A percentile compares a stretch with the other conserved stretches of the same genome.
Conservation (phyloP, 768 basidiomycete species). For the Trametes punicea region DNA sequence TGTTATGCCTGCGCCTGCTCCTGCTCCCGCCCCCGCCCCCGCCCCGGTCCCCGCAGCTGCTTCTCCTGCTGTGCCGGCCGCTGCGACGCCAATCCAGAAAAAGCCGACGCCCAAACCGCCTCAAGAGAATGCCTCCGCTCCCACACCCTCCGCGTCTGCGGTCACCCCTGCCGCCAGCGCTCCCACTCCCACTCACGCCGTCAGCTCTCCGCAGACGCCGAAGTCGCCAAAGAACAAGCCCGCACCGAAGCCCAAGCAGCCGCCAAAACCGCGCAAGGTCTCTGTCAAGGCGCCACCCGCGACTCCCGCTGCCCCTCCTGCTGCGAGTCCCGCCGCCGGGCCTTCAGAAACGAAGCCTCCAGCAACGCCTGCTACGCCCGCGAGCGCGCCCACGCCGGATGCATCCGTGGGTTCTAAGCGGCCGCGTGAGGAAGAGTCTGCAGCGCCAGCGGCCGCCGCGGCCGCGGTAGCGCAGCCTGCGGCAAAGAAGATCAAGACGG, state of each 20-base stretch:
- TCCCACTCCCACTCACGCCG: constrained; percentile 36
- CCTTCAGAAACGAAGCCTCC: constrained; percentile 27
- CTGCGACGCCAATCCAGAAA: constrained; percentile 18
- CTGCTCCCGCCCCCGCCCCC: not conserved
- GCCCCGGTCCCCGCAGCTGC: constrained; percentile 4
- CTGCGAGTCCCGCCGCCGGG: constrained; percentile 33
- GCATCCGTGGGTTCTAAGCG: constrained; percentile 37
- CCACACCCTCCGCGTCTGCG: constrained; percentile 31
- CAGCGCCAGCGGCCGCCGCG: not conserved
- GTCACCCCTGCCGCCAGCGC: constrained; percentile 51
- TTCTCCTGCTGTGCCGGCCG: constrained; percentile 5
- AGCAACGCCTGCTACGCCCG: constrained; percentile 20
- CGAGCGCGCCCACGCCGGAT: constrained; percentile 20
- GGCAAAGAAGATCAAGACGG: constrained; percentile 61
- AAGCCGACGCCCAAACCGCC: constrained; percentile 19
- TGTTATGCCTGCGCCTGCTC: not conserved
- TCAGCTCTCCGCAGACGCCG: constrained; percentile 60
- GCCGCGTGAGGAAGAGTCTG: constrained; percentile 49
- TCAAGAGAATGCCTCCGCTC: constrained; percentile 10
- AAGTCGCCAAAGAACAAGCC: constrained; percentile 68
- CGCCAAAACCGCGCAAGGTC: constrained; percentile 29
- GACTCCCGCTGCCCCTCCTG: constrained; percentile 30
- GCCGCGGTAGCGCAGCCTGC: constrained; percentile 8
- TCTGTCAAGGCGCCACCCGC: constrained; percentile 26
- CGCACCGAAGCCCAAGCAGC: constrained; percentile 37